These are phyloP conservation scores for Styphnolobium japonicum DNA, from an alignment of 306 rosid genomes.

Conservation along the genomic window DNA sequence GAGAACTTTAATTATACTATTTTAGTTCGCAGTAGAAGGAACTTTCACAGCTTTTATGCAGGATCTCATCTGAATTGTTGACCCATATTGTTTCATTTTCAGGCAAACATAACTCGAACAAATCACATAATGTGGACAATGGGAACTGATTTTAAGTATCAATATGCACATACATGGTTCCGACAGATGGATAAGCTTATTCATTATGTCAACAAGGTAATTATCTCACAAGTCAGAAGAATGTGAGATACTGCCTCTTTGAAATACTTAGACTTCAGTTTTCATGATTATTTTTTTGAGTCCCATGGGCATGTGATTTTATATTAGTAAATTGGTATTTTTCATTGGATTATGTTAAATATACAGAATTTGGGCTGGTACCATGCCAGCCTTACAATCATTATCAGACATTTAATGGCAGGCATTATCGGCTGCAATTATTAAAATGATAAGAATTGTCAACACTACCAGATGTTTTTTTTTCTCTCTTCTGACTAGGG, in stretches of 20 bases:
- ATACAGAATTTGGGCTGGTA: neutral
- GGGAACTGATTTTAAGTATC: conserved; percentile 99
- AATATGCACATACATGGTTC: conserved; percentile 90
- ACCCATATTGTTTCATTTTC: conserved; percentile 32
- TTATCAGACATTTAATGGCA: neutral
- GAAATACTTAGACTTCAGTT: neutral
- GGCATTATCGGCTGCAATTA: neutral
- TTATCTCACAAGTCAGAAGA: neutral
- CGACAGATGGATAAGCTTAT: conserved; percentile 91
- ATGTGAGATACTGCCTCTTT: conserved; percentile 5
- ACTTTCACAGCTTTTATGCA: conserved; percentile 7
- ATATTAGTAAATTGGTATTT: neutral
- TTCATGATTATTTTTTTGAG: neutral
- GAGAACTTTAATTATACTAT: neutral
- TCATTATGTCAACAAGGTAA: conserved; percentile 92
- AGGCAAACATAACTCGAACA: conserved; percentile 95
- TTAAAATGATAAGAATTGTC: neutral
- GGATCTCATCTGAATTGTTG: conserved; percentile 16
- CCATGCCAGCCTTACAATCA: neutral
- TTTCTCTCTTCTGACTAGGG: neutral
- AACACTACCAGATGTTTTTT: neutral
- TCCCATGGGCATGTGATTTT: neutral
- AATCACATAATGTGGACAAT: conserved; percentile 98
- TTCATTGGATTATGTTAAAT: neutral
- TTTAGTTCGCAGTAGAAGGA: neutral